Base-by-base conservation (phyloP, 2,329 filamentous ascomycete genomes). In the Emericellopsis atlantica region DNA sequence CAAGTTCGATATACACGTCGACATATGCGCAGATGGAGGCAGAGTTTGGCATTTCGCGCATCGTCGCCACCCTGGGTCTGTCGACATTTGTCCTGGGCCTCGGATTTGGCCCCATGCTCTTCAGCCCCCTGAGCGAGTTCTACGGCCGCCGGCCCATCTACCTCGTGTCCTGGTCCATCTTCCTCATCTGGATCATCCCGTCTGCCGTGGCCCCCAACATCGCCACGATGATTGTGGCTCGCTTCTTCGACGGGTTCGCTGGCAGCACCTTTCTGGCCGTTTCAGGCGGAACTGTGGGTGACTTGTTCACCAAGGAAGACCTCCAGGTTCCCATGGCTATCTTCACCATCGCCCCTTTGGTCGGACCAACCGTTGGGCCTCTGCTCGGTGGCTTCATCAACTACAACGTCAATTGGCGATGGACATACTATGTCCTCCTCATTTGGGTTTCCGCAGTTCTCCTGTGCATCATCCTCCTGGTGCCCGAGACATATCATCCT, bases 401-500 rank as follows among this genome's bases (percentile, higher is more conserved):
- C 56, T 76, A 81, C 49, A 76, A 81, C 50, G 72, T 70, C 4
- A 64, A 67, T 42, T 95, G 87, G 81, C 67, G 84, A 40, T 92
- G 84, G 84, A 84, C 81, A 0, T 89, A 92, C 59, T 95, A 89
- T 54, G 71, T 88, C 4, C 66, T 94, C 44, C 62, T 94, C 39
- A 93, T 95, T 39, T 94, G 86, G 87, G 71, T 79, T 2, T 75
- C 69, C n/a, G 59, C 67, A 7, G 61, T 87, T 51, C 68, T 86
- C 39, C 54, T 70, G 10, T 63, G 76, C 44, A 79, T 95, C 40
- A 54, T 79, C 29, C 55, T 86, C 29, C 67, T 88, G 35, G 86
- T 95, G 3, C 89, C 88, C 5, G 88, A 95, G 64, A 95, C 88
- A 1, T 95, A 92, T 57, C 84, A 79, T 48, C 76, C 74, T n/a